A percentile compares a stretch with the other conserved stretches of the same genome.
phyloP scores from a whole-genome alignment of 2,329 filamentous ascomycete species.

The Orbilia oligospora region DNA sequence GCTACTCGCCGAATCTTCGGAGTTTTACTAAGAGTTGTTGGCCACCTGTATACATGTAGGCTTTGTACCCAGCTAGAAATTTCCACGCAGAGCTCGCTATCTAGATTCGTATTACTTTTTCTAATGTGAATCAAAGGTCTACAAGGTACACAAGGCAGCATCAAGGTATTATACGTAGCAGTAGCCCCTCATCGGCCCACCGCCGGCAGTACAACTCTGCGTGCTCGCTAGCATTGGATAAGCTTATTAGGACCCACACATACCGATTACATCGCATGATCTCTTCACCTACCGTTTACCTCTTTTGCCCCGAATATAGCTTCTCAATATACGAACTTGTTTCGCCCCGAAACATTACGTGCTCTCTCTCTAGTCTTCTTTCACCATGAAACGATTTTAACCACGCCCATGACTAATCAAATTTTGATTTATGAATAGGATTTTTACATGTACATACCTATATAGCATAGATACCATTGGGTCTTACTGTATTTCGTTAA shows the following conservation, averaged over 20 bases:
- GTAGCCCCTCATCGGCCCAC: background rate
- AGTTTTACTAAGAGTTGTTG: background rate
- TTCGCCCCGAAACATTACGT: background rate
- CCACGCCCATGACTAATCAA: too few species aligned
- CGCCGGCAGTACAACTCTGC: background rate
- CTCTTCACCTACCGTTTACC: background rate
- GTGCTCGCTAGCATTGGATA: background rate
- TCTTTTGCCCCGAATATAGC: background rate
- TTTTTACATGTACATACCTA: too few species aligned
- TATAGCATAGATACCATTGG: too few species aligned
- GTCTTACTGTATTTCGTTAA: too few species aligned
- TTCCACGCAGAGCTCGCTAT: constrained; percentile 4
- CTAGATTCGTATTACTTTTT: background rate
- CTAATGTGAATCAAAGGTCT: background rate
- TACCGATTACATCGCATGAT: background rate
- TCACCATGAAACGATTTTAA: background rate
- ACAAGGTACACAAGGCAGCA: background rate
- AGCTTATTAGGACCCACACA: background rate
- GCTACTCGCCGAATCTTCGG: background rate
- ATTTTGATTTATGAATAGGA: too few species aligned
- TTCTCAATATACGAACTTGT: background rate
- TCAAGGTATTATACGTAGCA: background rate
- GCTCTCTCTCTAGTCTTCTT: background rate
- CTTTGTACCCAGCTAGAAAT: too few species aligned
- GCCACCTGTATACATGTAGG: background rate